A percentile compares a stretch with the other conserved stretches of the same genome.
Conservation (phyloP, 2,329 filamentous ascomycete species). For the Ophiocordyceps camponoti-floridani region DNA sequence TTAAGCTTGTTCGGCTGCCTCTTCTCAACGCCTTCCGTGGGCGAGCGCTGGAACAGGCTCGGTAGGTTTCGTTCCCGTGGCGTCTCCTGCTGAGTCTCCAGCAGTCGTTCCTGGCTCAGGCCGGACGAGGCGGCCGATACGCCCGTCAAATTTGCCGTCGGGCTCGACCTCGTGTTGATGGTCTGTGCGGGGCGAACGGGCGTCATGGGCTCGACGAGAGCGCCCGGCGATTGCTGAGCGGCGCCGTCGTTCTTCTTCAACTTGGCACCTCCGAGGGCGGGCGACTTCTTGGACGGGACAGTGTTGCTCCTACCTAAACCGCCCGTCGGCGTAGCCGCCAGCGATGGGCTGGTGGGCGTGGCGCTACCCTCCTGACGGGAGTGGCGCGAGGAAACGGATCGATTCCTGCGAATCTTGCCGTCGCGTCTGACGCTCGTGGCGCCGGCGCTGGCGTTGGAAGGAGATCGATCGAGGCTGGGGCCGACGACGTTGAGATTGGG, state of each 20-base stretch:
- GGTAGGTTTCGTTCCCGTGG: slow-evolving; percentile 49
- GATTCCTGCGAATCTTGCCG: slow-evolving; percentile 66
- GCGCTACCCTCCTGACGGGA: slow-evolving; percentile 58
- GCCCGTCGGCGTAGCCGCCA: slow-evolving; percentile 35
- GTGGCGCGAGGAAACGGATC: slow-evolving; percentile 79
- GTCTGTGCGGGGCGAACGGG: slow-evolving; percentile 11
- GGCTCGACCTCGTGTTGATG: slow-evolving; percentile 7
- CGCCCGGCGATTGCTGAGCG: slow-evolving; percentile 11
- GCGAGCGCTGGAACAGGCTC: slow-evolving; percentile 53
- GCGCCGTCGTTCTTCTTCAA: slow-evolving; percentile 29
- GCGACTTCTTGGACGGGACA: slow-evolving; percentile 77
- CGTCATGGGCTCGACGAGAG: slow-evolving; percentile 19
- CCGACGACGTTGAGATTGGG: slow-evolving; percentile 30
- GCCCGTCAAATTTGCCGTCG: slow-evolving; percentile 11
- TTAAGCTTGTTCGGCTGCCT: slow-evolving; percentile 78
- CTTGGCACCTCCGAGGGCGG: slow-evolving; percentile 48
- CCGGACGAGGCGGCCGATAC: slow-evolving; percentile 15
- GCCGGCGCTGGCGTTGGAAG: slow-evolving; percentile 75
- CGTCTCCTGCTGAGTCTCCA: slow-evolving; percentile 21
- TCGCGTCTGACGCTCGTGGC: slow-evolving; percentile 74
- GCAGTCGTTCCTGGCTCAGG: slow-evolving; percentile 30
- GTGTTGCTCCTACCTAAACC: slow-evolving; percentile 62
- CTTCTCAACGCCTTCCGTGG: slow-evolving; percentile 36
- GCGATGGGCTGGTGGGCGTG: slow-evolving; percentile 47
- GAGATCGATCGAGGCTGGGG: slow-evolving; percentile 34